Evolutionary conservation across 805 yeast genomes (phyloP).

Genomic region (Kodamaea leandrae): DNA sequence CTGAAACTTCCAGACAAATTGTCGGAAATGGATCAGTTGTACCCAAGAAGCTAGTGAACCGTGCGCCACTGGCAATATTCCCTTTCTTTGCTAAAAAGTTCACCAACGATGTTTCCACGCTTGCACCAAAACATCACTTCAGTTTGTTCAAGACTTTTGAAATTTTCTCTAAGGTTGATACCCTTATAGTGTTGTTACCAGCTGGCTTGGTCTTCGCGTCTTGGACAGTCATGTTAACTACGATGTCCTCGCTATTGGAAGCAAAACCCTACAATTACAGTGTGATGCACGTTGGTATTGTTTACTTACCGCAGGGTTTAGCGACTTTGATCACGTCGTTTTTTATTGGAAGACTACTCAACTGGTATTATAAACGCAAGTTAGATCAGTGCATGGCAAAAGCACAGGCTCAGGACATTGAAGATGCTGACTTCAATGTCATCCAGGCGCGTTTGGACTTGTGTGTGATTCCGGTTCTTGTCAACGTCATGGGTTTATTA

Average conservation of each 20-base stretch:
- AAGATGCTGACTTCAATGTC: not conserved
- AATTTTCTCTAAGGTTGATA: conserved; percentile 44
- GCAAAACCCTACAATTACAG: conserved; percentile 48
- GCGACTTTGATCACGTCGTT: conserved; percentile 63
- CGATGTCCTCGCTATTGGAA: conserved; percentile 54
- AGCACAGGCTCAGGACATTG: conserved; percentile 17
- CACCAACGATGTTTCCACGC: conserved; percentile 13
- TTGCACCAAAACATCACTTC: conserved; percentile 7
- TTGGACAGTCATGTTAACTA: conserved; percentile 69
- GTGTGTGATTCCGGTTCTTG: not conserved
- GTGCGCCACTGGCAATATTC: conserved; percentile 42
- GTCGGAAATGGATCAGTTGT: conserved; percentile 74
- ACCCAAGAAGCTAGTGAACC: conserved; percentile 44
- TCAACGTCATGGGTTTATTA: conserved; percentile 34
- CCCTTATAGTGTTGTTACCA: conserved; percentile 51
- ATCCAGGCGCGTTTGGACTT: conserved; percentile 12
- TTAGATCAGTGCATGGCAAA: conserved; percentile 14
- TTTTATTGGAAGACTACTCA: conserved; percentile 54
- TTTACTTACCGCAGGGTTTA: conserved; percentile 73
- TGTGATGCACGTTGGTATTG: conserved; percentile 61
- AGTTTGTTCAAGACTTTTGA: conserved; percentile 31
- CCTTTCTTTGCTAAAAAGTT: conserved; percentile 11
- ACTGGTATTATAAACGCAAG: conserved; percentile 43
- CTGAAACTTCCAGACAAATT: conserved; percentile 71
- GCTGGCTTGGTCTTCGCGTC: conserved; percentile 61